Conservation (phyloP, 257 asterid genomes). For the Paraleonurus japonicus region DNA sequence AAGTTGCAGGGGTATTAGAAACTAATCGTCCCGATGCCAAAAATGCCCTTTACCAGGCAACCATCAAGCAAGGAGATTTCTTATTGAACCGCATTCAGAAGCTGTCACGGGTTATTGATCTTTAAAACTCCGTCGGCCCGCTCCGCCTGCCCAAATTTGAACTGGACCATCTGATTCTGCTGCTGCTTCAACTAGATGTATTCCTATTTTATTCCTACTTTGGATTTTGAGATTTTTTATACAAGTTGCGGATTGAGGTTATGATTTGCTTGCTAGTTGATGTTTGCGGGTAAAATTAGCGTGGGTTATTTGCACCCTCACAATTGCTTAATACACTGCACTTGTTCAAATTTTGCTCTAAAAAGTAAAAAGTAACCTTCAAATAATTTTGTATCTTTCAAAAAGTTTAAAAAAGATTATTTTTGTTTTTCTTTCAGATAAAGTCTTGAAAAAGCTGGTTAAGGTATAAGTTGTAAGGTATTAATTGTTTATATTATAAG, state of each 20-base stretch:
- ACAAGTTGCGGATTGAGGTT: background rate
- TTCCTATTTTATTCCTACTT: background rate
- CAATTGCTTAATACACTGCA: too few species aligned
- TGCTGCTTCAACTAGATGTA: background rate
- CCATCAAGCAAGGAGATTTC: conserved; percentile 95
- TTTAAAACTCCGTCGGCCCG: conserved; percentile 43
- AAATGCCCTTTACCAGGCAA: conserved; percentile 88
- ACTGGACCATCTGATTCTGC: background rate
- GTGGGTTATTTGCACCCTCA: too few species aligned
- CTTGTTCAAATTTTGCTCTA: too few species aligned
- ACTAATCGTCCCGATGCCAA: conserved; percentile 92
- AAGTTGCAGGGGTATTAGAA: conserved; percentile 84
- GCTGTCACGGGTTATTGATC: conserved; percentile 92
- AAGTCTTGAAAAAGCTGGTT: too few species aligned
- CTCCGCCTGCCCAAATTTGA: conserved; percentile 1
- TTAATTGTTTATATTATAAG: too few species aligned
- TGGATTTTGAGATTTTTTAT: background rate
- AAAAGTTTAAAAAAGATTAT: too few species aligned
- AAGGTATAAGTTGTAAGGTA: too few species aligned
- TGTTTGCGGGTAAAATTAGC: too few species aligned
- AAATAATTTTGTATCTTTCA: too few species aligned
- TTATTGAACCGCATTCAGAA: conserved; percentile 88
- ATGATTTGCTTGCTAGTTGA: background rate
- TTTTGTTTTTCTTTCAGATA: too few species aligned
- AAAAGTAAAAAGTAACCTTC: too few species aligned